A percentile compares a stretch with the other conserved stretches of the same genome.
Evolutionary conservation across 805 yeast species (phyloP).

Genomic region (Candida taoyuanica): DNA sequence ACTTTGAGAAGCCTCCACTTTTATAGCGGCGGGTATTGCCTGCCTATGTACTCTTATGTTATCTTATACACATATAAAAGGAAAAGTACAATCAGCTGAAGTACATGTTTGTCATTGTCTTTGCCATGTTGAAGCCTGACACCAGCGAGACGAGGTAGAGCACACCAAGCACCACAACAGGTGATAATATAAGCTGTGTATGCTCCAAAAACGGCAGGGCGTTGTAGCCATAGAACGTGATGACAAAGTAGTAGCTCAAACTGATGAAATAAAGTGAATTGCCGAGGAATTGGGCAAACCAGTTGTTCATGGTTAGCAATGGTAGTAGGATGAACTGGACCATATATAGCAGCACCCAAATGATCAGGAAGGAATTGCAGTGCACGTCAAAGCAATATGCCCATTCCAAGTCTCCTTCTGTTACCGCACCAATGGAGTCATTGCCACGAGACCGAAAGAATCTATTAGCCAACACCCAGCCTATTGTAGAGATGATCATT

Average conservation of each 20-base stretch:
- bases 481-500: slow-evolving; percentile 58
- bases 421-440: slow-evolving; percentile 26
- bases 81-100: slow-evolving; percentile 16
- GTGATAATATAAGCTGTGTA: slow-evolving; percentile 57
- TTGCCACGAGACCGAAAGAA: slow-evolving; percentile 44
- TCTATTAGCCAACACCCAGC: slow-evolving; percentile 69
- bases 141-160: slow-evolving; percentile 52
- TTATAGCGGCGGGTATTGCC: neutral
- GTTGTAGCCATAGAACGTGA: slow-evolving; percentile 88
- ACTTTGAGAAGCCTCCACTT: slow-evolving; percentile 35
- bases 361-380: slow-evolving; percentile 79
- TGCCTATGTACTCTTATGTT: neutral
- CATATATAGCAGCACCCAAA: slow-evolving; percentile 73
- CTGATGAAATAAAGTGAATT: slow-evolving; percentile 75
- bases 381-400: slow-evolving; percentile 93
- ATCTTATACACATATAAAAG: no score
- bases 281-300: slow-evolving; percentile 69
- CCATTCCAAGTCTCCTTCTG: slow-evolving; percentile 68
- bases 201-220: slow-evolving; percentile 62
- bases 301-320: slow-evolving; percentile 55
- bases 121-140: slow-evolving; percentile 70
- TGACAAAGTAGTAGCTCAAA: slow-evolving; percentile 66
- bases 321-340: slow-evolving; percentile 75
- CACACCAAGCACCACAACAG: slow-evolving; percentile 56
- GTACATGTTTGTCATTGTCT: slow-evolving; percentile 44